Evolutionary conservation across 768 basidiomycete species (phyloP).

Genomic region (Rhodotorula kratochvilovae): DNA sequence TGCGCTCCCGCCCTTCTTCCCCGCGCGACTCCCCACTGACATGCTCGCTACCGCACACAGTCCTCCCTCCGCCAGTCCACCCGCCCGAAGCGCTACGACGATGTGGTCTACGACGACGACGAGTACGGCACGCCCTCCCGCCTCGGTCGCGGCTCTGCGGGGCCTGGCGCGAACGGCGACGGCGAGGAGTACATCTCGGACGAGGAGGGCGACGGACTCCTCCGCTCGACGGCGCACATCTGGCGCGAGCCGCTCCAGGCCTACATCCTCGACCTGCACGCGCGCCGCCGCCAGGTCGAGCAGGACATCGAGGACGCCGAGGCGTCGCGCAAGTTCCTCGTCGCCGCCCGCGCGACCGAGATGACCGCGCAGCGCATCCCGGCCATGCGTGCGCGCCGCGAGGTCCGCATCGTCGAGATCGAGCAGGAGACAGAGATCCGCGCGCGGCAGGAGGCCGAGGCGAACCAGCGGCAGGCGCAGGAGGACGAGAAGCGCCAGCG

Average conservation of each 20-base stretch:
- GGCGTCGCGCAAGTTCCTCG: constrained; percentile 27
- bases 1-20: background rate
- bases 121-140: background rate
- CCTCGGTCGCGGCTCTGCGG: background rate
- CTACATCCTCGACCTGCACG: constrained; percentile 26
- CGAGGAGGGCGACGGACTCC: constrained; percentile 33
- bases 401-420: constrained; percentile 12
- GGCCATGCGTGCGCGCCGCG: constrained; percentile 30
- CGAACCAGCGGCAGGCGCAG: background rate
- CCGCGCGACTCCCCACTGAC: no score
- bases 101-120: constrained; percentile 28
- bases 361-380: constrained; percentile 21
- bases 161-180: background rate
- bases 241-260: constrained; percentile 36
- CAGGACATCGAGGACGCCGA: constrained; percentile 25
- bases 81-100: constrained; percentile 33
- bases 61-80: constrained; percentile 27
- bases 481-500: constrained; percentile 17
- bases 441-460: constrained; percentile 2
- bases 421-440: constrained; percentile 1
- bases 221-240: constrained; percentile 34
- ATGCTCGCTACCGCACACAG: background rate
- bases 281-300: constrained; percentile 23
- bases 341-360: constrained; percentile 27
- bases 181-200: constrained; percentile 20